A percentile compares a stretch with the other conserved stretches of the same genome.
phyloP scores from a whole-genome alignment of 345 rosid species.

The Eutrema yunnanense region DNA sequence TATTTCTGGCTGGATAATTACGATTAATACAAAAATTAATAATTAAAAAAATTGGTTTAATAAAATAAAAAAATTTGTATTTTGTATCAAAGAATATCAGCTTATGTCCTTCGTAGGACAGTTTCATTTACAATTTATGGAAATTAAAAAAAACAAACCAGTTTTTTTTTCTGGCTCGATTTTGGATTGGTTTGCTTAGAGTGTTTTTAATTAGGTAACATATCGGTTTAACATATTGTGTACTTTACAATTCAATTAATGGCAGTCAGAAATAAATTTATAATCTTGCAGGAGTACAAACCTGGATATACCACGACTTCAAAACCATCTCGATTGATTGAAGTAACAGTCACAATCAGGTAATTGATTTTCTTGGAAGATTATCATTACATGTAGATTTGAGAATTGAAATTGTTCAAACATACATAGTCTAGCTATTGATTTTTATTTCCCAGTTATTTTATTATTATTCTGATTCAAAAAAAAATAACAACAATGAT shows the following conservation, averaged over 20 bases:
- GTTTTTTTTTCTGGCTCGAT: no score
- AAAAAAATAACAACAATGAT: background rate
- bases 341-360: conserved; percentile 57
- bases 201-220: no score
- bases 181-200: no score
- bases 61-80: no score
- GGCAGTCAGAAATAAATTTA: background rate
- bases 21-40: no score
- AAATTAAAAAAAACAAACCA: no score
- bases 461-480: background rate
- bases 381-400: background rate
- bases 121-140: no score
- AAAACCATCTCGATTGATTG: conserved; percentile 49
- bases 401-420: no score
- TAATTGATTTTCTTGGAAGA: conserved; percentile 7
- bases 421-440: background rate
- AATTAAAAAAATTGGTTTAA: no score
- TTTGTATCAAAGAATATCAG: no score
- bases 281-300: conserved; percentile 50
- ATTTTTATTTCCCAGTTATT: background rate
- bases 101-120: no score
- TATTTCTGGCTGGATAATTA: background rate
- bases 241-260: background rate
- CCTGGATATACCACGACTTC: conserved; percentile 62
- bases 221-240: background rate